Percentiles rank a stretch among this genome's conserved stretches.
These are phyloP conservation scores for Calvatia gigantea DNA, from an alignment of 768 basidiomycete genomes.

Conservation along the genomic window DNA sequence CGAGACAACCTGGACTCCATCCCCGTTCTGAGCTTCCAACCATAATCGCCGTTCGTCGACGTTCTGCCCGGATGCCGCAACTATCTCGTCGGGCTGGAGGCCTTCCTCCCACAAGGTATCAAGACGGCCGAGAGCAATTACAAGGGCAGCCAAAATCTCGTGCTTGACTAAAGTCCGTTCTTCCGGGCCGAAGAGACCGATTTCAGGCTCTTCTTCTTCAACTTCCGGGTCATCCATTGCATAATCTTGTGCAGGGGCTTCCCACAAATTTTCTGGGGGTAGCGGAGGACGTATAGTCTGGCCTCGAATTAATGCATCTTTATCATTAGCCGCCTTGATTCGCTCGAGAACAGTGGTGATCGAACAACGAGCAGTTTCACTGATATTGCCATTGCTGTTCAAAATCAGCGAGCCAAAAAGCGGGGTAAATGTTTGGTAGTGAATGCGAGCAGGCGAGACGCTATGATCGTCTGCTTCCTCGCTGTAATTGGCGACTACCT, in stretches of 20 bases:
- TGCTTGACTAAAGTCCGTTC: slow-evolving; percentile 70
- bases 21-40: slow-evolving; percentile 12
- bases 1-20: slow-evolving; percentile 15
- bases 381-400: slow-evolving; percentile 71
- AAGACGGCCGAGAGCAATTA: slow-evolving; percentile 85
- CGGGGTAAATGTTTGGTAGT: slow-evolving; percentile 86
- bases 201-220: slow-evolving; percentile 30
- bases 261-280: slow-evolving; percentile 10
- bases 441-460: slow-evolving; percentile 47
- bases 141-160: slow-evolving; percentile 82
- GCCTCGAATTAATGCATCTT: slow-evolving; percentile 21
- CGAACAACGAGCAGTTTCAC: slow-evolving; percentile 67
- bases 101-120: slow-evolving; percentile 20
- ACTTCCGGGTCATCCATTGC: slow-evolving; percentile 22
- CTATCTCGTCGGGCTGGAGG: slow-evolving; percentile 27
- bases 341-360: slow-evolving; percentile 77
- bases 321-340: slow-evolving; percentile 58
- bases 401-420: slow-evolving; percentile 87
- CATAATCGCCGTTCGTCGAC: slow-evolving; percentile 7
- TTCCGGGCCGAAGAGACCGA: slow-evolving; percentile 47
- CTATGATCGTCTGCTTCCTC: slow-evolving; percentile 22
- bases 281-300: neutral
- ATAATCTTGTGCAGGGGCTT: slow-evolving; percentile 9
- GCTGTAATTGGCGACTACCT: slow-evolving; percentile 52
- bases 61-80: slow-evolving; percentile 13